Evolutionary conservation across 495 filamentous ascomycete genomes (phyloP).

Genomic region (Oidiodendron maius): DNA sequence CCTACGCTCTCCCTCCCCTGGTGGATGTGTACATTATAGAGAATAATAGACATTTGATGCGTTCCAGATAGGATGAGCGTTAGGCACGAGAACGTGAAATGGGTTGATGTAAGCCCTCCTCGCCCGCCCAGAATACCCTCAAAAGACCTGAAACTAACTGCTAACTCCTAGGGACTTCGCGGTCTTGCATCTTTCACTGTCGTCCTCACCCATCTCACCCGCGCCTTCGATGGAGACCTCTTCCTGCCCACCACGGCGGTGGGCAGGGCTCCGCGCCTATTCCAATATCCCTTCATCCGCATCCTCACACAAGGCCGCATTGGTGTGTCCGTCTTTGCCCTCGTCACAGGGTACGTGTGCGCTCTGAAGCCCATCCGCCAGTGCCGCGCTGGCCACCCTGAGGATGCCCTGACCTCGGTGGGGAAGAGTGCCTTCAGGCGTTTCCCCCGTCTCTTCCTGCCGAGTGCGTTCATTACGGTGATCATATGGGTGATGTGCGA

Average conservation of each 20-base stretch:
- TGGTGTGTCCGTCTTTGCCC: slow-evolving; percentile 60
- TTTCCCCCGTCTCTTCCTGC: slow-evolving; percentile 55
- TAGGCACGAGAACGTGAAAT: slow-evolving; percentile 56
- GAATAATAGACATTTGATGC: too few species aligned
- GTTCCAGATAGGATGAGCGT: slow-evolving; percentile 34
- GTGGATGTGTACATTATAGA: too few species aligned
- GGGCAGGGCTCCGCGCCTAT: slow-evolving; percentile 39
- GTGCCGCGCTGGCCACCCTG: slow-evolving; percentile 45
- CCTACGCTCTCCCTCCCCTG: too few species aligned
- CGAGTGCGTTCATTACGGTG: slow-evolving; percentile 49
- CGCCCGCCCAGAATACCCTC: not conserved
- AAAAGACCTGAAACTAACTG: slow-evolving; percentile 1
- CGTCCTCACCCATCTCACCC: slow-evolving; percentile 56
- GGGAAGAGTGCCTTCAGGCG: slow-evolving; percentile 60
- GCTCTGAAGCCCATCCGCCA: slow-evolving; percentile 60
- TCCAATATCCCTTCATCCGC: slow-evolving; percentile 56
- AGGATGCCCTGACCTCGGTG: slow-evolving; percentile 46
- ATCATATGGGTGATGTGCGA: slow-evolving; percentile 54
- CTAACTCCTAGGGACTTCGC: slow-evolving; percentile 46
- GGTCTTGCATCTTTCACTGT: slow-evolving; percentile 60
- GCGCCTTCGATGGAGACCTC: slow-evolving; percentile 52
- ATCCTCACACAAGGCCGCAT: slow-evolving; percentile 59
- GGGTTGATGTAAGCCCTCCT: slow-evolving; percentile 54
- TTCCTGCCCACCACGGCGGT: slow-evolving; percentile 47
- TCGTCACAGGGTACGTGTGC: slow-evolving; percentile 64